These are phyloP conservation scores for Geotrichum histeridarum DNA, from an alignment of 1,139 yeast species.

Conservation along the genomic window DNA sequence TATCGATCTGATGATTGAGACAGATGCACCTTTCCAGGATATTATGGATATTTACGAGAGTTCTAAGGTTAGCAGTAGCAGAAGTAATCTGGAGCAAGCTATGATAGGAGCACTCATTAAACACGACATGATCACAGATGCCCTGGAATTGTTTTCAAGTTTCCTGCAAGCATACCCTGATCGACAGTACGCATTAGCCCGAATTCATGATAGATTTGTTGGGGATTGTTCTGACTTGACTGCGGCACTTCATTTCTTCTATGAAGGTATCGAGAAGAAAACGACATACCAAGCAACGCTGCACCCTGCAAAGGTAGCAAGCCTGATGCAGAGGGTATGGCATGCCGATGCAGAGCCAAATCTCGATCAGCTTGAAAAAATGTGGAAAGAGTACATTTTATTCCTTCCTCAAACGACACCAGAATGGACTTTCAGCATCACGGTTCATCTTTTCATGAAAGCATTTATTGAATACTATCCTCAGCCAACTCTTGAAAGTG, in stretches of 20 bases:
- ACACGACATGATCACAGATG: constrained; percentile 48
- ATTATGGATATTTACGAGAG: constrained; percentile 46
- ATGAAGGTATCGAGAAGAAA: constrained; percentile 58
- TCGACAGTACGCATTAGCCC: constrained; percentile 47
- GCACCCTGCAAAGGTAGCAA: constrained; percentile 70
- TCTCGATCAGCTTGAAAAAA: constrained; percentile 50
- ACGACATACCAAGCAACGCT: constrained; percentile 69
- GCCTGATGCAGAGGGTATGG: constrained; percentile 61
- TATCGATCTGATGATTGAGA: constrained; percentile 61
- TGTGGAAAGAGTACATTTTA: constrained; percentile 58
- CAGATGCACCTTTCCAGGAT: constrained; percentile 58
- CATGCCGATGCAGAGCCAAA: constrained; percentile 38
- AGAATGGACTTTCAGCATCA: constrained; percentile 58
- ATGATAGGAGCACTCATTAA: constrained; percentile 56
- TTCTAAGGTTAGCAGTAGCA: constrained; percentile 34
- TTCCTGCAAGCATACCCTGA: constrained; percentile 36
- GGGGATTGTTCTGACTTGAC: constrained; percentile 72
- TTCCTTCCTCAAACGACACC: constrained; percentile 60
- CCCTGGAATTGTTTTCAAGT: constrained; percentile 47
- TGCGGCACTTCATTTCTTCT: constrained; percentile 68
- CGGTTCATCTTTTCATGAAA: constrained; percentile 64
- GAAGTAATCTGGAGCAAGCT: constrained; percentile 50
- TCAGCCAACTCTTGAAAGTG: constrained; percentile 51
- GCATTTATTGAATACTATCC: constrained; percentile 62
- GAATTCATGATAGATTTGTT: constrained; percentile 72